phyloP scores from a whole-genome alignment of 2,329 filamentous ascomycete genomes.

The Pyrenochaeta sp. region DNA sequence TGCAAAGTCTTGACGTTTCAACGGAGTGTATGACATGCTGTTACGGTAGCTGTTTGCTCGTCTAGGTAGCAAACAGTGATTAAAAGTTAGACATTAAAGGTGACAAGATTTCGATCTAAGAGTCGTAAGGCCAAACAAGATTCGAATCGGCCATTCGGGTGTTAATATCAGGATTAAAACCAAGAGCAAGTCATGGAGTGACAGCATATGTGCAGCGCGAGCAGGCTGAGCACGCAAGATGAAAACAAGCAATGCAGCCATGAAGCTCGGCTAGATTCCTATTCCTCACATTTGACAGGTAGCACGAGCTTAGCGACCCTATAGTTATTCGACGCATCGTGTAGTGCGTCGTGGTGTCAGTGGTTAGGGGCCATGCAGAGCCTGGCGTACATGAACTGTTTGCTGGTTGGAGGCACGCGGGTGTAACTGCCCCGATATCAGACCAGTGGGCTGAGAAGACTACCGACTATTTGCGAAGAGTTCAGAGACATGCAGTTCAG shows the following conservation, averaged over 20 bases:
- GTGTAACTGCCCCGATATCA: not conserved
- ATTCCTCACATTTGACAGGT: not conserved
- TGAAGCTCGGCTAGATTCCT: not conserved
- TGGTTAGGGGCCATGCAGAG: not conserved
- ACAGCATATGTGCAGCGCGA: not conserved
- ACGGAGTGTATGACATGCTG: constrained; percentile 9
- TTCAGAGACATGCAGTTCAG: not conserved
- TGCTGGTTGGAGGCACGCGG: not conserved
- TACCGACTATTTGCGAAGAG: not conserved
- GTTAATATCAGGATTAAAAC: not conserved
- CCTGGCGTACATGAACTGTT: not conserved
- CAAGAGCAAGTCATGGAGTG: not conserved
- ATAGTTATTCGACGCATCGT: not conserved
- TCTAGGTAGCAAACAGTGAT: not conserved
- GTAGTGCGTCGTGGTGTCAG: not conserved
- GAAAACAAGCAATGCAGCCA: not conserved
- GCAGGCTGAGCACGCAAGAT: not conserved
- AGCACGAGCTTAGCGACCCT: not conserved
- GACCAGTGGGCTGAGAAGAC: constrained; percentile 1
- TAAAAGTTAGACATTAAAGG: not conserved
- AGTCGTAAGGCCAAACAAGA: not conserved
- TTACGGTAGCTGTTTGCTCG: too few relatives aligned
- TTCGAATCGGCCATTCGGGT: too few relatives aligned
- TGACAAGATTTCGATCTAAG: not conserved
- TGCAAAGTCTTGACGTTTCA: constrained; percentile 28